Evolutionary conservation across 2,329 filamentous ascomycete species (phyloP), one percentile per base, ranked within the genome.

Genomic region (Bipolaris oryzae): DNA sequence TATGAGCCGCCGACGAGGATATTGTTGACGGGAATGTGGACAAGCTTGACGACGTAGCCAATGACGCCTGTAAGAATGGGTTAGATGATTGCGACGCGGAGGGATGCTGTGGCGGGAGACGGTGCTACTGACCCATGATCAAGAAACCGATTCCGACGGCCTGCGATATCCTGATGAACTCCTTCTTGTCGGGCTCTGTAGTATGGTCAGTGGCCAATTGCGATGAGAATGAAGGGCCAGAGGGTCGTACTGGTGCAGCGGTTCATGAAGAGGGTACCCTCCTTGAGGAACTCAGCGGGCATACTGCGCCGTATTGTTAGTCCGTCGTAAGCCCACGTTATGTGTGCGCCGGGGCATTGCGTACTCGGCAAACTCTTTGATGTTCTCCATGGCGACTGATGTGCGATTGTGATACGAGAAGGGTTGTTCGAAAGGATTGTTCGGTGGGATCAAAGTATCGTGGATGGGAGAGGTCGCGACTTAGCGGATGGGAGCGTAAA

Each of bases 311-410:
- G 25, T 45, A 18, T 31, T 53, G 62, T 74, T 64, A 74, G 71
- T 31, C 57, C 53, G 33, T 47, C 21, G 25, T 21, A 23, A 28
- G 34, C 38, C 21, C 35, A 16, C 23, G 41, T 45, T 13, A 20
- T 37, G 20, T 37, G 47, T 43, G 42, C 11, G 15, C 28, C 21
- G 9, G 47, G 38, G 51, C 41, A 25, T 33, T n/a, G 56, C 71
- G 50, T 74, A 73, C 73, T 91, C 88, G 73, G 89, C 83, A 70
- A 91, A 79, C 74, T 90, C 87, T 77, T 89, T 86, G 69, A 90
- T 76, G 76, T 88, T 84, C 75, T 89, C 88, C 76, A 86, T 83
- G 85, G 87, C 87, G 73, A 68, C 48, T 57, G 51, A 23, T 57
- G 46, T 54, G 54, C 18, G 37, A 13, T 37, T 38, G 23, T 39